Evolutionary conservation across 495 filamentous ascomycete species (phyloP), one percentile per base, ranked within the genome.

Genomic region (Aspergillus sclerotiicarbonarius): DNA sequence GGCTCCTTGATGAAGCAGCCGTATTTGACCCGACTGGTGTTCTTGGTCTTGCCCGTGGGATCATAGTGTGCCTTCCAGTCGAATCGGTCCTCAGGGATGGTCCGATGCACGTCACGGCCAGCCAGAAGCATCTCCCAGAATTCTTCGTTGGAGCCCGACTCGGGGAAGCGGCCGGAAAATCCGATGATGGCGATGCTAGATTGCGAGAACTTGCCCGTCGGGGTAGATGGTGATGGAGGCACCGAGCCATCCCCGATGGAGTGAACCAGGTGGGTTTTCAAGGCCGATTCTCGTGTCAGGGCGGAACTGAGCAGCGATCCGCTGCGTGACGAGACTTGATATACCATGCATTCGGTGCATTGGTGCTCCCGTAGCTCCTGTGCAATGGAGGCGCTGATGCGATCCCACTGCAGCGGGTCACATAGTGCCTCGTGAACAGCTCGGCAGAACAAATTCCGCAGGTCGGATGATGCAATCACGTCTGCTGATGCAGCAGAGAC

Each of bases 1-100:
- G 91, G 88, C 49, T 92, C 81, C 45, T 92, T 83, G 60, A 96
- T 88, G 78, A 88, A 96, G 74, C 90, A 93, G 4, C 92, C 92
- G 55, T 88, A 93, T 4, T 85, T 87, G 0, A 89, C 91, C 62
- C 89, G 84, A 41, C 81, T 87, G 44, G 88, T 92, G 70, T 96
- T 96, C 55, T 87, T 85, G n/a, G 67, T 80, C 63, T 90, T 90
- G 15, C 89, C 88, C 1, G 86, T 85, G 16, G 87, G 82, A 59
- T 96, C 90, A 58, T 82, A 83, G 58, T 96, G 92, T 8, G 82
- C 85, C 18, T 91, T 82, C 16, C 88, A 84, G 61, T 91, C 83
- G 70, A 90, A 96, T 19, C 91, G 84, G 58, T 90, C 85, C 2
- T 77, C 62, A 0, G 92, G 92, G 10, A 82, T 76, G 49, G 74